These are phyloP conservation scores for Filobasidium uniguttulatum DNA, from an alignment of 1,284 basidiomycete genomes.

Conservation along the genomic window DNA sequence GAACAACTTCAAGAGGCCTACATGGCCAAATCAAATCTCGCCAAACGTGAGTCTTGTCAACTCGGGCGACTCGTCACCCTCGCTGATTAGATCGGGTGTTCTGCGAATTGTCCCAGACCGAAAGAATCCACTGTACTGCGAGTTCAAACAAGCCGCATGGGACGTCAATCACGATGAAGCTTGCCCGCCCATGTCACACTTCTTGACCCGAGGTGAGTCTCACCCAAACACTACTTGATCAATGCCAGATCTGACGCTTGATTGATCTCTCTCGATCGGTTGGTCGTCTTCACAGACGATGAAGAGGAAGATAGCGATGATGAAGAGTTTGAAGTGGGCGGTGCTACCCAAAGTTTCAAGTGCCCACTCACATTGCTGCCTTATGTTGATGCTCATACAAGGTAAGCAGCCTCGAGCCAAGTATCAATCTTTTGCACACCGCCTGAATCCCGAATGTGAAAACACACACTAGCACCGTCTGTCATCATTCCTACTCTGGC, in stretches of 20 bases:
- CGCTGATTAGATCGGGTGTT: background rate
- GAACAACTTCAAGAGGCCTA: slow-evolving; percentile 16
- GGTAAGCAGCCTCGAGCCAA: slow-evolving; percentile 14
- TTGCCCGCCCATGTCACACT: slow-evolving; percentile 62
- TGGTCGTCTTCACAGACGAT: slow-evolving; percentile 51
- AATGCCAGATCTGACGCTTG: background rate
- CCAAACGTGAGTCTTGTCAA: slow-evolving; percentile 17
- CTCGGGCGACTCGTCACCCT: background rate
- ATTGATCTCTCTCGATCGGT: background rate
- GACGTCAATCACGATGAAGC: slow-evolving; percentile 49
- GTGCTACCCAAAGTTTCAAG: slow-evolving; percentile 61
- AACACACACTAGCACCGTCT: slow-evolving; percentile 41
- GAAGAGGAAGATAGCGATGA: slow-evolving; percentile 54
- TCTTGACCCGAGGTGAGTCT: slow-evolving; percentile 51
- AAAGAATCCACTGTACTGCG: slow-evolving; percentile 47
- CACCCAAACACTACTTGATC: background rate
- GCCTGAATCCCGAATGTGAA: slow-evolving; percentile 39
- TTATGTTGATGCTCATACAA: slow-evolving; percentile 53
- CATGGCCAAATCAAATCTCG: slow-evolving; percentile 17
- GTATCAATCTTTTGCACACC: slow-evolving; percentile 29
- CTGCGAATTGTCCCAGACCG: slow-evolving; percentile 31
- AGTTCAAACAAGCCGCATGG: slow-evolving; percentile 57
- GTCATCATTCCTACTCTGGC: slow-evolving; percentile 58
- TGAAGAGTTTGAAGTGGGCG: slow-evolving; percentile 67
- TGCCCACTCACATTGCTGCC: slow-evolving; percentile 59